These are phyloP conservation scores for Letharia lupina DNA, from an alignment of 495 filamentous ascomycete species.

Conservation along the genomic window DNA sequence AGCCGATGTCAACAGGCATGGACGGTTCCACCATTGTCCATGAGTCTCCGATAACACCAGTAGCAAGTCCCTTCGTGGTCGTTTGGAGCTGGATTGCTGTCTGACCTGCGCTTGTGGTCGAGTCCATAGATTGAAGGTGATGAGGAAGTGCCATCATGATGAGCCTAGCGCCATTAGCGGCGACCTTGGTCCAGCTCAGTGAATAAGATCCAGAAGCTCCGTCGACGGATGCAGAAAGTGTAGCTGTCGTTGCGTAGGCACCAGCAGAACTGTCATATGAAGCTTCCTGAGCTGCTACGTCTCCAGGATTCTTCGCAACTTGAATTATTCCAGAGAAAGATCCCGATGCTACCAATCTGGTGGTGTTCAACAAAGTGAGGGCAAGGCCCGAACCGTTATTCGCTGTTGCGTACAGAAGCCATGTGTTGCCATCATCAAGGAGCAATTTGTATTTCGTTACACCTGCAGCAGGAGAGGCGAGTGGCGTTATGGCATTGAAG, in stretches of 20 bases:
- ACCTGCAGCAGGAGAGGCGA: constrained; percentile 46
- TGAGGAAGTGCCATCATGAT: constrained; percentile 89
- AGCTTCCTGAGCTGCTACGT: constrained; percentile 47
- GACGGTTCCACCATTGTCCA: constrained; percentile 71
- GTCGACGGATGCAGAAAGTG: constrained; percentile 55
- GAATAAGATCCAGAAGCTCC: constrained; percentile 56
- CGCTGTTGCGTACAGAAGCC: constrained; percentile 74
- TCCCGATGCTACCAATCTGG: constrained; percentile 40
- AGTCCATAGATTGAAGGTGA: constrained; percentile 67
- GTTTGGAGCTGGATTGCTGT: constrained; percentile 60
- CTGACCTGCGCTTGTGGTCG: constrained; percentile 42
- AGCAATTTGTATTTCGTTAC: constrained; percentile 69
- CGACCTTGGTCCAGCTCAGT: constrained; percentile 56
- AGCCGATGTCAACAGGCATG: constrained; percentile 65
- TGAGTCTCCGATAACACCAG: constrained; percentile 58
- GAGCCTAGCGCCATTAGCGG: constrained; percentile 31
- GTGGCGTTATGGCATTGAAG: constrained; percentile 59
- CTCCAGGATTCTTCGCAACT: constrained; percentile 62
- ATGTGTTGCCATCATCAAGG: constrained; percentile 63
- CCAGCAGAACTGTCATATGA: constrained; percentile 69
- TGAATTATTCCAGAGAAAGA: constrained; percentile 67
- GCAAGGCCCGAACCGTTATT: constrained; percentile 36
- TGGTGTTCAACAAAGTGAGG: constrained; percentile 40
- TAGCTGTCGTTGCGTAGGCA: constrained; percentile 56
- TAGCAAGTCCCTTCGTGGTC: constrained; percentile 77